A percentile compares a stretch with the other conserved stretches of the same genome.
These are phyloP conservation scores for Leptographium flavum DNA, from an alignment of 2,329 filamentous ascomycete genomes.

Conservation along the genomic window DNA sequence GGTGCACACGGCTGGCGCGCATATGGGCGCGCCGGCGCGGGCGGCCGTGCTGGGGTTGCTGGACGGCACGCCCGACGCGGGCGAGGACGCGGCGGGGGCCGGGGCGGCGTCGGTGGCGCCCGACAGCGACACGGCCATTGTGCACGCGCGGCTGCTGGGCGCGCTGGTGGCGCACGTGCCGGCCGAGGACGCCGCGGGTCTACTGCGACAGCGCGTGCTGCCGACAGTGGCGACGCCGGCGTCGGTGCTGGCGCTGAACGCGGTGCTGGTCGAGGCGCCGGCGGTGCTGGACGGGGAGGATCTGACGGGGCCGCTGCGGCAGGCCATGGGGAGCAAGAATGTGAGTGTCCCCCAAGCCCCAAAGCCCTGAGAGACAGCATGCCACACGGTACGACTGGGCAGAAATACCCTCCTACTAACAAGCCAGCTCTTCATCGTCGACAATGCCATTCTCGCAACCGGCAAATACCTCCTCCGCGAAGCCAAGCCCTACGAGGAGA, in stretches of 20 bases:
- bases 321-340: constrained; percentile 64
- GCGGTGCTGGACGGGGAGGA: constrained; percentile 55
- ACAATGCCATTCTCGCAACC: constrained; percentile 78
- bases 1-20: constrained; percentile 81
- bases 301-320: constrained; percentile 59
- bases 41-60: constrained; percentile 78
- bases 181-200: constrained; percentile 45
- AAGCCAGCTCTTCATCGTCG: constrained; percentile 60
- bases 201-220: constrained; percentile 62
- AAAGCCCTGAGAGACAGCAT: no score
- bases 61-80: constrained; percentile 66
- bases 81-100: no score
- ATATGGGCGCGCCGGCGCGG: constrained; percentile 87
- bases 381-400: no score
- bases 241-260: constrained; percentile 77
- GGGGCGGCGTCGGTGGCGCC: no score
- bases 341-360: no score
- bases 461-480: constrained; percentile 76
- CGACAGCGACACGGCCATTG: constrained; percentile 77
- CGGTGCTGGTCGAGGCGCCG: constrained; percentile 71
- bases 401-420: not conserved
- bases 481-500: constrained; percentile 57
- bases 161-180: constrained; percentile 80
- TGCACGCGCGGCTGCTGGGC: constrained; percentile 78
- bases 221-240: constrained; percentile 60